Evolutionary conservation across 2,329 filamentous ascomycete genomes (phyloP).

Genomic region (Dactylellina sp.): DNA sequence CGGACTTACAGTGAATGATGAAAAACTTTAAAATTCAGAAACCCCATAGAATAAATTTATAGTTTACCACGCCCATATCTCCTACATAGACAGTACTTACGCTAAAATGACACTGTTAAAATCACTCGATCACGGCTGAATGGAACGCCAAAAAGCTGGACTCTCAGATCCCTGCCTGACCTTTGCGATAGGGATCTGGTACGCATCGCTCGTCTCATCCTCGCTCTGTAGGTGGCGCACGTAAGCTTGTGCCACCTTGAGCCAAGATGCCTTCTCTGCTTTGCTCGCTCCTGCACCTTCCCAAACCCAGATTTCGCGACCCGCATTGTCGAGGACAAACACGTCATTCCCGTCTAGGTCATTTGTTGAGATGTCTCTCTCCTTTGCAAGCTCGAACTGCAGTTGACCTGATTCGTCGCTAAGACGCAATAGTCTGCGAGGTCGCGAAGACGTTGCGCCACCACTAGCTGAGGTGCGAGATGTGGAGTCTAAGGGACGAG

Average conservation of each 20-base stretch:
- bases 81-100: no score
- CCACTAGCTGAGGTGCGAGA: not conserved
- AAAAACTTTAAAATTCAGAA: no score
- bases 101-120: no score
- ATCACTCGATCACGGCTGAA: not conserved
- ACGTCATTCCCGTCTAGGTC: constrained; percentile 7
- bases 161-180: constrained; percentile 9
- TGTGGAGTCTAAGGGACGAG: not conserved
- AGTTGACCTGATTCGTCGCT: constrained; percentile 8
- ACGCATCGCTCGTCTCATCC: not conserved
- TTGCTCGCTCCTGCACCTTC: not conserved
- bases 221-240: constrained; percentile 5
- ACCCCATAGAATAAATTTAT: no score
- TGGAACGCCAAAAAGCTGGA: not conserved
- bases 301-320: constrained; percentile 9
- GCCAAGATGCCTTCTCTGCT: constrained; percentile 4
- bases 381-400: not conserved
- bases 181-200: constrained; percentile 11
- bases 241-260: constrained; percentile 11
- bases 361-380: not conserved
- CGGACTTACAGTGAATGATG: no score
- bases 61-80: no score
- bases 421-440: constrained; percentile 1
- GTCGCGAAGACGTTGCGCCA: not conserved
- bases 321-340: constrained; percentile 3